phyloP scores from a whole-genome alignment of 805 yeast species.

The Candida broadrunensis region DNA sequence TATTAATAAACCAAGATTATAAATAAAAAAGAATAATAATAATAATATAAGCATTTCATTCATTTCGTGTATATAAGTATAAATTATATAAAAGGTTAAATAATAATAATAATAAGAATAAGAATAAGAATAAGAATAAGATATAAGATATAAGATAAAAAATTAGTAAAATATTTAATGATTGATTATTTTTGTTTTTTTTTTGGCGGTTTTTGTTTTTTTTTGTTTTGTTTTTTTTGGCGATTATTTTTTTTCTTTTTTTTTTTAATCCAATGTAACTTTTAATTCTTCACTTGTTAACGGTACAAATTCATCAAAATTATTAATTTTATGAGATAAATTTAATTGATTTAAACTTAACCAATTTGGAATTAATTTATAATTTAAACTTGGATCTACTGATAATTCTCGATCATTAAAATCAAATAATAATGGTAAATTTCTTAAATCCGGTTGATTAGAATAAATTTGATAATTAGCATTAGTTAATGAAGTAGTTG shows the following conservation, averaged over 20 bases:
- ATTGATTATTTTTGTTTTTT: no score
- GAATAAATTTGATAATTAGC: conserved; percentile 41
- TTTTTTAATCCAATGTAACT: conserved; percentile 33
- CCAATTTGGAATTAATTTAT: conserved; percentile 42
- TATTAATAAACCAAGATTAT: conserved; percentile 35
- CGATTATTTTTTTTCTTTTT: no score
- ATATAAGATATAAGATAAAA: no score
- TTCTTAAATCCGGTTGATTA: conserved; percentile 37
- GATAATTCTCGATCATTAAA: conserved; percentile 51
- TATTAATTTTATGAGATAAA: conserved; percentile 19
- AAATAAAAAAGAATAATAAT: conserved; percentile 2
- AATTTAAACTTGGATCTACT: conserved; percentile 38
- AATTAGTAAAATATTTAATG: no score
- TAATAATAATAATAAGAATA: no score
- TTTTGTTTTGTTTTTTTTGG: no score
- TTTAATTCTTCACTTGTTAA: conserved; percentile 32
- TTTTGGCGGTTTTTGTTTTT: no score
- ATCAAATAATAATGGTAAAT: conserved; percentile 51
- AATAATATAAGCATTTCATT: neutral
- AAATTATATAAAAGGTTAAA: neutral
- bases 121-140: no score
- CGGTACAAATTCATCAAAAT: conserved; percentile 39
- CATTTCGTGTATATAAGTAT: neutral
- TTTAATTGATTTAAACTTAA: conserved; percentile 14
- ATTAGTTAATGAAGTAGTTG: conserved; percentile 31